A percentile compares a stretch with the other conserved stretches of the same genome.
Conservation (phyloP, 148 eudicot genomes). For the Beta vulgaris region DNA sequence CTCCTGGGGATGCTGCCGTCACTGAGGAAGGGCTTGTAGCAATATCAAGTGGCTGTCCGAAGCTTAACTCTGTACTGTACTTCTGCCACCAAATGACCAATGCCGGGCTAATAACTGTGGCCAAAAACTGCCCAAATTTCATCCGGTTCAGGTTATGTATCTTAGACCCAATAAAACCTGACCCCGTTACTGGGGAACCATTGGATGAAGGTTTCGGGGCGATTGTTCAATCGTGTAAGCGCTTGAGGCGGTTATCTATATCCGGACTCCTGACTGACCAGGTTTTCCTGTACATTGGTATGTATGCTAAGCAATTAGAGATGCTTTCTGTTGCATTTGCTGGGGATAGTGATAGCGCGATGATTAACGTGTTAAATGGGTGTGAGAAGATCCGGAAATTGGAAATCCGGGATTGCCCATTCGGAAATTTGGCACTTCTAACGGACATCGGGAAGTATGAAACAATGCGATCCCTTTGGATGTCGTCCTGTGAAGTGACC, state of each 20-base stretch:
- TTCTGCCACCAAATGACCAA: conserved; percentile 90
- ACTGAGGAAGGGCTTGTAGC: conserved; percentile 82
- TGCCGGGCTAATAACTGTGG: conserved; percentile 63
- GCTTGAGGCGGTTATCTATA: conserved; percentile 59
- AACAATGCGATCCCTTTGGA: conserved; percentile 99
- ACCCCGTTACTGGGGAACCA: conserved; percentile 58
- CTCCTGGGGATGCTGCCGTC: conserved; percentile 46
- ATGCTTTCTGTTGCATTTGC: conserved; percentile 92
- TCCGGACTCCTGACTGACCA: conserved; percentile 73
- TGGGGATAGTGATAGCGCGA: conserved; percentile 72
- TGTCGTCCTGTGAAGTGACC: conserved; percentile 81
- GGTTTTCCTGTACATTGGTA: conserved; percentile 82
- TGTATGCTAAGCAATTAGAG: conserved; percentile 80
- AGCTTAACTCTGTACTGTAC: conserved; percentile 64
- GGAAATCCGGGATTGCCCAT: conserved; percentile 75
- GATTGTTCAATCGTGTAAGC: conserved; percentile 69
- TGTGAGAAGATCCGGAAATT: conserved; percentile 78
- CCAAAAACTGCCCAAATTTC: conserved; percentile 75
- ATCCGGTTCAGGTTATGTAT: conserved; percentile 62
- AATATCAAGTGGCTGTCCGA: conserved; percentile 75
- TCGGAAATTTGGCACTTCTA: conserved; percentile 69
- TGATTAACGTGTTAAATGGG: conserved; percentile 75
- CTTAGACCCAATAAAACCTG: conserved; percentile 59
- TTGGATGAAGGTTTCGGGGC: conserved; percentile 89
- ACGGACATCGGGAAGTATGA: conserved; percentile 74